Conservation (phyloP, 805 yeast genomes). For the Dipodascopsis uninucleata region DNA sequence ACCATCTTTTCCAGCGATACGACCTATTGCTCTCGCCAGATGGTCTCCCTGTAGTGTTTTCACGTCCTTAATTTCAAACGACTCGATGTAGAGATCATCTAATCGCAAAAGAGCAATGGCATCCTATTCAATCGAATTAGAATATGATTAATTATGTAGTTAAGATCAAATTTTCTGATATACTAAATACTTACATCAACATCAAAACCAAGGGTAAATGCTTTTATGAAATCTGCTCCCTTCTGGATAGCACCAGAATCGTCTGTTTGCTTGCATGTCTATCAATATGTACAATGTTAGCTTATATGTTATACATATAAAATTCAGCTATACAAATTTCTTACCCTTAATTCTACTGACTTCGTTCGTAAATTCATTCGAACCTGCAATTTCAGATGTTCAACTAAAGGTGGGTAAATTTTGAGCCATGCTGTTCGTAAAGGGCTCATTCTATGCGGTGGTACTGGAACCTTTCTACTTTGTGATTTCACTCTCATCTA, state of each 20-base stretch:
- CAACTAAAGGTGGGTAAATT: conserved; percentile 92
- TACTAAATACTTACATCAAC: conserved; percentile 49
- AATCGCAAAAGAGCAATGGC: conserved; percentile 90
- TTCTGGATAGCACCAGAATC: conserved; percentile 95
- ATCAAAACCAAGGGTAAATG: conserved; percentile 94
- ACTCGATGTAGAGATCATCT: conserved; percentile 94
- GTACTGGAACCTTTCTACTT: conserved; percentile 84
- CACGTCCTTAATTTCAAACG: conserved; percentile 95
- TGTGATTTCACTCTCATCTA: conserved; percentile 60
- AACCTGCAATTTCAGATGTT: conserved; percentile 89
- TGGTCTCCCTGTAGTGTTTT: conserved; percentile 95
- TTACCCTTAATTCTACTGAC: conserved; percentile 63
- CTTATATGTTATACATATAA: neutral
- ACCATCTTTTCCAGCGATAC: conserved; percentile 99
- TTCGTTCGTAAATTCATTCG: conserved; percentile 89
- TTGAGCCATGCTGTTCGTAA: conserved; percentile 87
- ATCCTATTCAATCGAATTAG: conserved; percentile 42
- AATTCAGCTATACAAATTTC: too few relatives aligned
- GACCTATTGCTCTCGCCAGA: conserved; percentile 96
- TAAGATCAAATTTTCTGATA: neutral
- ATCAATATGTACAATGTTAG: conserved; percentile 28
- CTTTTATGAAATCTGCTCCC: conserved; percentile 95
- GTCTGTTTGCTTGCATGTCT: conserved; percentile 75
- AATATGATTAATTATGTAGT: too few relatives aligned
- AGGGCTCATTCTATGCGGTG: conserved; percentile 97